Base-by-base conservation (phyloP, 2,329 filamentous ascomycete species). In the Grosmannia clavigera region DNA sequence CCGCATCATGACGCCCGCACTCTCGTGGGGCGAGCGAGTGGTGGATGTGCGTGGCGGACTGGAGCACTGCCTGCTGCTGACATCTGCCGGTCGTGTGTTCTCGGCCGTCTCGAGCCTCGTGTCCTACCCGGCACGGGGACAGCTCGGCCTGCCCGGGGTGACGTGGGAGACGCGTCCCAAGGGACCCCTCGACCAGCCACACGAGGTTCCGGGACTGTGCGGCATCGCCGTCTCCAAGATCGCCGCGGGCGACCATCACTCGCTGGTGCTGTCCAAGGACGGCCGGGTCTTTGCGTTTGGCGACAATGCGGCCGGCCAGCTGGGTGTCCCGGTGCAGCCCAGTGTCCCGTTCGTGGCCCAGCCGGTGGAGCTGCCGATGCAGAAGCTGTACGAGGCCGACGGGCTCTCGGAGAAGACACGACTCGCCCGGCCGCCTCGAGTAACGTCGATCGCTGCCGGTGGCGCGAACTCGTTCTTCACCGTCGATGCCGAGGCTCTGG, bases 291-390 rank as follows among this genome's bases (percentile, higher is more conserved):
- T 94, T 71, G 79, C 85, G 7, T 97, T 95, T 74, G 94, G 94
- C 46, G 92, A 97, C 71, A 97, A 97, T 73, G 85, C 85, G 0
- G 82, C 83, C 52, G 94, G 94, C n/a, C 94, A 97, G 72, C 79
- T 97, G 3, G 92, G 92, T n/a, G 84, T 92, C 66, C 83, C 90
- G 57, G 82, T 81, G 58, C 83, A 84, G 56, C 70, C 80, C 0
- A 81, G 86, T 33, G 76, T 82, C 19, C 77, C 82, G 9, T 81
- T 75, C 61, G 76, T 88, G 29, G 88, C 92, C 64, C 79, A 80
- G 0, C 91, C 94, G 0, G 82, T 84, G 3, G 79, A 85, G 6
- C 70, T 97, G 2, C 81, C 88, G 1, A 80, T 89, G 48, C 81
- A 83, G 62, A 82, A 81, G 63, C 82, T 95, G 6, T 96, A 96